Evolutionary conservation across 2,329 filamentous ascomycete genomes (phyloP).

Genomic region (Sphaerulina musiva): DNA sequence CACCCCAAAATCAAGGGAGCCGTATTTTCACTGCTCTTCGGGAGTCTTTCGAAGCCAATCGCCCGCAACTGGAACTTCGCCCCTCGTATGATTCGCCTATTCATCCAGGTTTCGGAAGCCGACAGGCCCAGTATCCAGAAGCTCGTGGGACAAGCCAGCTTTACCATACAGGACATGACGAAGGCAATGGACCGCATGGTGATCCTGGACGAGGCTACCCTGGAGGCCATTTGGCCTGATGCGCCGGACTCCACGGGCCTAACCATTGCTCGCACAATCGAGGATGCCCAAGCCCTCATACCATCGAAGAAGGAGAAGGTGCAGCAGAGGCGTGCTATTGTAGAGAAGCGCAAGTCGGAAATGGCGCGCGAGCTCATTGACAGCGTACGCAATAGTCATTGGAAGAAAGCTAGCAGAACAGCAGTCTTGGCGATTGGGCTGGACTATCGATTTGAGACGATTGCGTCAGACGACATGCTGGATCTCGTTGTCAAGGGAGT

Average conservation of each 20-base stretch:
- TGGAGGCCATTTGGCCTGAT: constrained; percentile 64
- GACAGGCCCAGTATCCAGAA: constrained; percentile 94
- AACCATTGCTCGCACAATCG: constrained; percentile 31
- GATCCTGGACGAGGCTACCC: constrained; percentile 63
- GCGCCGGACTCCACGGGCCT: constrained; percentile 27
- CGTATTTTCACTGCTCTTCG: constrained; percentile 84
- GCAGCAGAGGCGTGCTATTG: constrained; percentile 62
- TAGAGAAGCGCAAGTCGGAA: constrained; percentile 76
- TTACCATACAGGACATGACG: constrained; percentile 85
- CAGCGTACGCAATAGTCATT: constrained; percentile 73
- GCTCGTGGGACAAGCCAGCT: constrained; percentile 72
- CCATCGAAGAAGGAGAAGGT: constrained; percentile 66
- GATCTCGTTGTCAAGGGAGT: constrained; percentile 75
- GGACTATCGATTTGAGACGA: constrained; percentile 81
- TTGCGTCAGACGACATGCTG: constrained; percentile 75
- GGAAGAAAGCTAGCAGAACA: constrained; percentile 90
- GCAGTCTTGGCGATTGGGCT: constrained; percentile 86
- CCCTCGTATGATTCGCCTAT: constrained; percentile 79
- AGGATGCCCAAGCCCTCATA: constrained; percentile 58
- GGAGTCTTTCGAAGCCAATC: constrained; percentile 79
- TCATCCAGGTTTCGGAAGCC: constrained; percentile 80
- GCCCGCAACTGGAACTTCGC: constrained; percentile 92
- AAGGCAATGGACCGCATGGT: constrained; percentile 82
- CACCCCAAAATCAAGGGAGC: constrained; percentile 91
- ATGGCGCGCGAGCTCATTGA: constrained; percentile 76